These are phyloP conservation scores for Pythium apleroticum DNA, from an alignment of 352 stramenopile genomes.

Conservation along the genomic window DNA sequence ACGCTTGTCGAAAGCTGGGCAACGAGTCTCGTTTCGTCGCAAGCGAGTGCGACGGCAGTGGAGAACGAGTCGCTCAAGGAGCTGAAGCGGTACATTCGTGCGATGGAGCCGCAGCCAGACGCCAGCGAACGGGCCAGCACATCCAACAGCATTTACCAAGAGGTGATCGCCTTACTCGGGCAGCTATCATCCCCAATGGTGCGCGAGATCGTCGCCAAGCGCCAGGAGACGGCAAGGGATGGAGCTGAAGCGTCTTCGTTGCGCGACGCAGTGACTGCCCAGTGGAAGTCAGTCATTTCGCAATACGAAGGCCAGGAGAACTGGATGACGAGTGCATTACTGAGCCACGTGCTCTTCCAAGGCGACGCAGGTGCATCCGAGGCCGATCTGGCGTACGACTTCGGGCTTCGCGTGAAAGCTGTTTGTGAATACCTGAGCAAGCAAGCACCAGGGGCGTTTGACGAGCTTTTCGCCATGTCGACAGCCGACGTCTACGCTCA, in stretches of 20 bases:
- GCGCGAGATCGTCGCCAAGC: conserved; percentile 1
- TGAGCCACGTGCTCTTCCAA: conserved; percentile 38
- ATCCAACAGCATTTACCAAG: conserved; percentile 4
- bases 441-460: conserved; percentile 17
- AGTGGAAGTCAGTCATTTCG: conserved; percentile 24
- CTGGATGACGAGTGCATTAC: conserved; percentile 38
- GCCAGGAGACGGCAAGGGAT: conserved; percentile 2
- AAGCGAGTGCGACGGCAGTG: background rate
- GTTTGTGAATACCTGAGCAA: conserved; percentile 34
- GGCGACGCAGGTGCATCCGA: background rate
- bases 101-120: conserved; percentile 3
- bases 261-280: conserved; percentile 17
- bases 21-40: conserved; percentile 3
- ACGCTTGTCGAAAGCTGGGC: conserved; percentile 17
- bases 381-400: conserved; percentile 25
- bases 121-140: background rate
- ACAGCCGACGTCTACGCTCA: conserved; percentile 18
- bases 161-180: conserved; percentile 12
- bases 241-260: conserved; percentile 12
- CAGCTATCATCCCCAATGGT: conserved; percentile 6
- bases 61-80: background rate
- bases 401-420: conserved; percentile 60
- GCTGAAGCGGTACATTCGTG: conserved; percentile 11
- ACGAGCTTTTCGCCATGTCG: conserved; percentile 29
- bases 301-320: conserved; percentile 30